Base-by-base conservation (phyloP, 257 asterid species). In the Schizonepeta tenuifolia region DNA sequence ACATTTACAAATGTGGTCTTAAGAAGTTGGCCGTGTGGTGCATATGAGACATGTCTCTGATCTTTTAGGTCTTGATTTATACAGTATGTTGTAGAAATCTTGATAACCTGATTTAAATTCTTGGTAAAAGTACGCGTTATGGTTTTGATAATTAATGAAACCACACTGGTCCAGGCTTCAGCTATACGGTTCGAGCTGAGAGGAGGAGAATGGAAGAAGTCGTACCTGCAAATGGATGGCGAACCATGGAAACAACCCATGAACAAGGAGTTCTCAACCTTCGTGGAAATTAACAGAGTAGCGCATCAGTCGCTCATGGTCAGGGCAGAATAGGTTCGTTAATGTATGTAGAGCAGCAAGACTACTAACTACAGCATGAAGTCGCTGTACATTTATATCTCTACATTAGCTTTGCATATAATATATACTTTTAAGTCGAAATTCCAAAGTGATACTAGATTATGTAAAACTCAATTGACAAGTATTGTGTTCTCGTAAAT, bases 231-330 rank as follows among this genome's bases (percentile, higher is more conserved):
- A 83, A 85, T 88, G 91, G 98, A 92, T 49, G 98, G 98, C 1
- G 96, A 92, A 77, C 98, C 98, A 49, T 92, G 96, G 98, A 90
- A 90, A 77, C 98, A 90, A 72, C 98, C 96, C 1, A 82, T 88
- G 76, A 64, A 82, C 81, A 83, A 80, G 78, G 95, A 89, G 3
- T 87, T 79, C 81, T 91, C 97, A 1, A 86, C 97, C 1, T 91
- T 81, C 38, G 82, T 91, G 35, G 96, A 91, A 74, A 87, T 91
- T 20, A 89, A 87, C 64, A 85, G 82, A 74, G 89, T 87, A 14
- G 81, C 90, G 4, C 76, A 83, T 73, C 93, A 86, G 26, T 87
- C 97, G 53, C 70, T 81, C 62, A 85, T 91, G 93, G 82, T 86
- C 69, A 78, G 78, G 58, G 90, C 80, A 59, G 91, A 85, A 60